Evolutionary conservation across 345 rosid species (phyloP).

Genomic region (Eucalyptus erythrocorys): DNA sequence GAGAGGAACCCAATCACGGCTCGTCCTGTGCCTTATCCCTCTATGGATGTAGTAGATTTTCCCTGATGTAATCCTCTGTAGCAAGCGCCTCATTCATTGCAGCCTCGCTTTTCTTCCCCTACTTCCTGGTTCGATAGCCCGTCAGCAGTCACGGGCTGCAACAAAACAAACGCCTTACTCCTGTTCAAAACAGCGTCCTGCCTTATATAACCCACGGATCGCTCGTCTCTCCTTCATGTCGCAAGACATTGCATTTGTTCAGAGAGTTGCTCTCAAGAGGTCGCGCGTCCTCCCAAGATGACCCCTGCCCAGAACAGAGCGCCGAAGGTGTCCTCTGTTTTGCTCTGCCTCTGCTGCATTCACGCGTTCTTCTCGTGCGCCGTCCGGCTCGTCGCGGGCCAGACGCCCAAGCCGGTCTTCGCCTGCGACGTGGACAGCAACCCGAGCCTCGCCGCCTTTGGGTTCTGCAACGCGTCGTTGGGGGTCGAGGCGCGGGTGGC

Average conservation of each 20-base stretch:
- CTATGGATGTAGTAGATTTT: neutral
- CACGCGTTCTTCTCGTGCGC: neutral
- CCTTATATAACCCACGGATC: neutral
- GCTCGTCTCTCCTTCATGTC: neutral
- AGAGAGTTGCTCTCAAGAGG: neutral
- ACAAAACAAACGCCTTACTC: slow-evolving; percentile 6
- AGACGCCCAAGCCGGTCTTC: slow-evolving; percentile 38
- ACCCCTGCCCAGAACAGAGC: slow-evolving; percentile 11
- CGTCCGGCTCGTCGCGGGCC: slow-evolving; percentile 15
- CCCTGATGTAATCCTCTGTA: neutral
- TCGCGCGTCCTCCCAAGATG: neutral
- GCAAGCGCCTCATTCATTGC: neutral
- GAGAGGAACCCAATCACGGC: neutral
- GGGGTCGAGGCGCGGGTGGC: slow-evolving; percentile 35
- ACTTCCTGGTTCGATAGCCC: neutral
- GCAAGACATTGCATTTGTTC: neutral
- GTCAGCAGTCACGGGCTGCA: slow-evolving; percentile 33
- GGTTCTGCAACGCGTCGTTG: slow-evolving; percentile 47
- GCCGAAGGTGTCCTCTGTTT: slow-evolving; percentile 19
- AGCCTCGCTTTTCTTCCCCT: neutral
- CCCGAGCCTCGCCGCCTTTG: slow-evolving; percentile 31
- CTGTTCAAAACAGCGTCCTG: neutral
- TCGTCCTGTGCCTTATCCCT: neutral
- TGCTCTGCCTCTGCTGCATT: neutral
- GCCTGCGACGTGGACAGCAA: slow-evolving; percentile 57